Evolutionary conservation across 345 rosid genomes (phyloP).

Genomic region (Eucalyptus rudis): DNA sequence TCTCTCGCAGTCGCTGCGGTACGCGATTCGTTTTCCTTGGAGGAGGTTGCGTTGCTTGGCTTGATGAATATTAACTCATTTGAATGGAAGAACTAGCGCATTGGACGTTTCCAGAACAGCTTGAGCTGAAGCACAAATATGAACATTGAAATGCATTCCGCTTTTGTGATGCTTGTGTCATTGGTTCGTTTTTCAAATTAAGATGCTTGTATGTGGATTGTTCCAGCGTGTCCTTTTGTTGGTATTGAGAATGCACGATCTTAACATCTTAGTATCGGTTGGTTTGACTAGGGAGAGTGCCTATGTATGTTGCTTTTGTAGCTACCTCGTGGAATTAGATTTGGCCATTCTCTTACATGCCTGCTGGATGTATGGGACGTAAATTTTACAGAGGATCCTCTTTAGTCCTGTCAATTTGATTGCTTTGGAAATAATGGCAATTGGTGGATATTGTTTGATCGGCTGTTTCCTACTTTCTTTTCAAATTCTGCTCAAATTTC

Average conservation of each 20-base stretch:
- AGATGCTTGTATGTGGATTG: not conserved
- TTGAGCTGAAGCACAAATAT: not conserved
- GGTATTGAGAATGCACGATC: not conserved
- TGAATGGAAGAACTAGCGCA: not conserved
- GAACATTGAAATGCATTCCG: not conserved
- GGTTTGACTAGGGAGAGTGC: not conserved
- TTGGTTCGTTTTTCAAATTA: not conserved
- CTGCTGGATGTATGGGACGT: not conserved
- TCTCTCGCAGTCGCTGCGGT: conserved; percentile 30
- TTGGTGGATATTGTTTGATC: not conserved
- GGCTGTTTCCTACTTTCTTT: not conserved
- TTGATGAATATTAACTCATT: not conserved
- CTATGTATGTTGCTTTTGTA: not conserved
- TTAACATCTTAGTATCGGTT: not conserved
- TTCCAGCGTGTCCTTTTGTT: not conserved
- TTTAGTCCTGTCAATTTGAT: not conserved
- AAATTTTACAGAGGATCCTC: not conserved
- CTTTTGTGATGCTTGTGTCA: not conserved
- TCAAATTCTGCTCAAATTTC: not conserved
- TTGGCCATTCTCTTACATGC: not conserved
- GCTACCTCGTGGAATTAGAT: not conserved
- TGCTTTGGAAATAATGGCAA: not conserved
- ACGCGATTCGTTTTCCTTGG: not conserved
- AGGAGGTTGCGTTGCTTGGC: not conserved
- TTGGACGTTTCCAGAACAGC: not conserved